These are phyloP conservation scores for Aspergillus amoenus DNA, from an alignment of 2,329 filamentous ascomycete species.

Conservation along the genomic window DNA sequence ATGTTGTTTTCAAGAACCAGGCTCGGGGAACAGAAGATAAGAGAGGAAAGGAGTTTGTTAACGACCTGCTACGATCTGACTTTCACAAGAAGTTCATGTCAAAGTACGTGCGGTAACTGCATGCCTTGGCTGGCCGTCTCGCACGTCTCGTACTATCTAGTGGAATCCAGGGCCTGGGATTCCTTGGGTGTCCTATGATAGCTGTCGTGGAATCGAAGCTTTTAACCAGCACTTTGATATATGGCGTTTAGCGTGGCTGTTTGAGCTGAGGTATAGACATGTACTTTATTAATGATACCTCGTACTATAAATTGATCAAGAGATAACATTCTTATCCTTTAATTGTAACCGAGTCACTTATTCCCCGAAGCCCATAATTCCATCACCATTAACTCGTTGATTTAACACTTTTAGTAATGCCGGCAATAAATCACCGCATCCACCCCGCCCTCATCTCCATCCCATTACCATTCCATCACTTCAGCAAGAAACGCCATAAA, in stretches of 20 bases:
- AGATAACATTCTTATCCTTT: neutral
- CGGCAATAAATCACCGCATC: slow-evolving; percentile 18
- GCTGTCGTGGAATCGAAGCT: neutral
- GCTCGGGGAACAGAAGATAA: slow-evolving; percentile 91
- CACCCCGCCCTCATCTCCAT: slow-evolving; percentile 9
- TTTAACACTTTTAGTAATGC: neutral
- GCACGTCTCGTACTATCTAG: neutral
- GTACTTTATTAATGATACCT: neutral
- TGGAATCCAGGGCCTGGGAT: neutral
- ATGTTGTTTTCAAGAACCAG: slow-evolving; percentile 99
- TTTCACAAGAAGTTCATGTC: slow-evolving; percentile 98
- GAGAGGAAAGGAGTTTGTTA: slow-evolving; percentile 94
- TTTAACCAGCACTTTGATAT: neutral
- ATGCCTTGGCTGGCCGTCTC: neutral
- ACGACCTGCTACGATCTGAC: slow-evolving; percentile 88
- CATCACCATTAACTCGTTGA: no score
- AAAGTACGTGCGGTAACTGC: slow-evolving; percentile 49
- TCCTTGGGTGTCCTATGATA: neutral
- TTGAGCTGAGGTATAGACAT: neutral
- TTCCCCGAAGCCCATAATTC: no score
- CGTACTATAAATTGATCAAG: neutral
- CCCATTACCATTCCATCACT: neutral
- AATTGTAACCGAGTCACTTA: no score
- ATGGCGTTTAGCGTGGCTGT: neutral
- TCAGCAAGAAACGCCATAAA: neutral